Evolutionary conservation across 2,329 filamentous ascomycete genomes (phyloP).

Genomic region (Sarocladium brachiariae): DNA sequence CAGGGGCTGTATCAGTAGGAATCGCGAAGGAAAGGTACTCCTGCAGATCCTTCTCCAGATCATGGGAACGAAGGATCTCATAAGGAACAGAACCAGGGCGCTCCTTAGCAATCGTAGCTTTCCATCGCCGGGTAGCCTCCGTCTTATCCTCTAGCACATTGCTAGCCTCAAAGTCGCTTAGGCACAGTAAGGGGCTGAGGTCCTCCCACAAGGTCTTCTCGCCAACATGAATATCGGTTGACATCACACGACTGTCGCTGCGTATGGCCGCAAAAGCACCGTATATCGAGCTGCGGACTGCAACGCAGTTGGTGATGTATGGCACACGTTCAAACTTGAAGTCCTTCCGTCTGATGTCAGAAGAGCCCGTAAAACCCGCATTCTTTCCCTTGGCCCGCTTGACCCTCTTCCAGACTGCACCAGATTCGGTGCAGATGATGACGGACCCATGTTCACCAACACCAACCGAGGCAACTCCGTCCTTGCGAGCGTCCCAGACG

Average conservation of each 20-base stretch:
- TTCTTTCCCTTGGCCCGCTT: slow-evolving; percentile 77
- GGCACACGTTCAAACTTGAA: slow-evolving; percentile 94
- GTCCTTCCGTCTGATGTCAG: slow-evolving; percentile 66
- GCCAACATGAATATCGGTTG: slow-evolving; percentile 59
- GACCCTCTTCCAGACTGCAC: slow-evolving; percentile 86
- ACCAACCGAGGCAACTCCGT: slow-evolving; percentile 77
- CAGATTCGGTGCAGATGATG: slow-evolving; percentile 86
- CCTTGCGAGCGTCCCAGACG: slow-evolving; percentile 85
- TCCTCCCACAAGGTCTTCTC: slow-evolving; percentile 69
- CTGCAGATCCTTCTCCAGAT: slow-evolving; percentile 58
- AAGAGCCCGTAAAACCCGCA: slow-evolving; percentile 36
- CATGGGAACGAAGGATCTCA: slow-evolving; percentile 52
- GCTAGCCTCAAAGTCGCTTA: slow-evolving; percentile 49
- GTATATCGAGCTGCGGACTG: slow-evolving; percentile 80
- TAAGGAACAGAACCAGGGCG: slow-evolving; percentile 44
- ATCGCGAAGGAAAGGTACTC: slow-evolving; percentile 18
- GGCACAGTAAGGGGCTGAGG: slow-evolving; percentile 60
- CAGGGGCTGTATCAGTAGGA: slow-evolving; percentile 32
- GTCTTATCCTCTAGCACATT: slow-evolving; percentile 25
- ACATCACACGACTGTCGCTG: slow-evolving; percentile 75
- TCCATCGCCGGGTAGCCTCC: slow-evolving; percentile 34
- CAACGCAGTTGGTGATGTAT: slow-evolving; percentile 75
- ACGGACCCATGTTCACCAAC: slow-evolving; percentile 92
- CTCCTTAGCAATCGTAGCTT: slow-evolving; percentile 28
- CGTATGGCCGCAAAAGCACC: slow-evolving; percentile 86